These are phyloP conservation scores for Talaromyces sp. DNA, from an alignment of 2,329 filamentous ascomycete genomes.

Conservation along the genomic window DNA sequence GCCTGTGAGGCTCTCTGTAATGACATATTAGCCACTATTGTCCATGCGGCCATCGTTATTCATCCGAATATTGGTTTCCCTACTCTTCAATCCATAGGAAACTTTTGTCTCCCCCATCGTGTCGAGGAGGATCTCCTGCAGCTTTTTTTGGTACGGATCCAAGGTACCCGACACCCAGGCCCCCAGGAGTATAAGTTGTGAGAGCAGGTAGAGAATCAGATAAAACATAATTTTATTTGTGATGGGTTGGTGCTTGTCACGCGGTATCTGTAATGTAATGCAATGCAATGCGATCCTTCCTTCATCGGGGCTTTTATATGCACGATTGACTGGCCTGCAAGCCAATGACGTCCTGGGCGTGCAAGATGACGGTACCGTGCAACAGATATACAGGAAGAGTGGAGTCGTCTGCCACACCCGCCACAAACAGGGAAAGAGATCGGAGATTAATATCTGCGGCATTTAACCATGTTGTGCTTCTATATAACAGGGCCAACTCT, in stretches of 20 bases:
- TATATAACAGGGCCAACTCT: background rate
- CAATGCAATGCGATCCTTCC: background rate
- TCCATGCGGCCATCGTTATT: too few relatives aligned
- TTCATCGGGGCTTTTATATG: background rate
- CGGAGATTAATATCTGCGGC: too few relatives aligned
- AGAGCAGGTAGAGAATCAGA: conserved; percentile 18
- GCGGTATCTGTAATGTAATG: background rate
- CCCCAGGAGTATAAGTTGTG: conserved; percentile 17
- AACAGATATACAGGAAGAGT: background rate
- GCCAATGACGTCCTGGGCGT: conserved; percentile 25
- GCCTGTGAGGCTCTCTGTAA: conserved; percentile 25
- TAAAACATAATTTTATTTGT: conserved; percentile 14
- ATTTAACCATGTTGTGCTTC: background rate
- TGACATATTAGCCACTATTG: background rate
- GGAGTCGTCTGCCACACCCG: background rate
- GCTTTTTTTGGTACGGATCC: conserved; percentile 31
- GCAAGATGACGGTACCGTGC: conserved; percentile 19
- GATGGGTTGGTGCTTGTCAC: too few relatives aligned
- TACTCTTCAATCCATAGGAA: conserved; percentile 31
- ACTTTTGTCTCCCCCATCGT: conserved; percentile 34
- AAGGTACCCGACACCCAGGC: conserved; percentile 35
- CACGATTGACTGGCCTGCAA: background rate
- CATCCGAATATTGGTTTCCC: too few relatives aligned
- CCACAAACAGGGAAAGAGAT: too few relatives aligned
- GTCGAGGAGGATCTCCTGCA: conserved; percentile 33